Evolutionary conservation across 768 basidiomycete species (phyloP), one percentile per base, ranked within the genome.

Genomic region (Lactarius psammicola): DNA sequence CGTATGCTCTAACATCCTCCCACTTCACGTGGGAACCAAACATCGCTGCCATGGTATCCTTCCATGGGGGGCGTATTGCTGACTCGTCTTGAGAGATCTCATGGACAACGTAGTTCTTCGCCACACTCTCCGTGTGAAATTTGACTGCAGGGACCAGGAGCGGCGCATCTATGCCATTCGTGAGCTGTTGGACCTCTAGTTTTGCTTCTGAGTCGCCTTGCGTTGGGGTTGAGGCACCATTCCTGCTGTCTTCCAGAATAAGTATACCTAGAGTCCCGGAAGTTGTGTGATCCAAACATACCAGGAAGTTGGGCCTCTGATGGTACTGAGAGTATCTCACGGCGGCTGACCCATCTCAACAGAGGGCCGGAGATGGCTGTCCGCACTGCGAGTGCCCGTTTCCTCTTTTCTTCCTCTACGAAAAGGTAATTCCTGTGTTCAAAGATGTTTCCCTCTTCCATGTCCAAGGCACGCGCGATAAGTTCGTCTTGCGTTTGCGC

Each of bases 11-110:
- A 26, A 90, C 64, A 33, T 87, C 82, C 59, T 89, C 86, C 91
- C 91, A 98, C 56, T 87, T 82, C 10, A 88, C 87, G 70, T 95
- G 89, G 59, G 89, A 81, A 2, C 95, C 94, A 70, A 98, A 93
- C 78, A 96, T 81, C 1, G 92, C 87, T 8, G 81, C 71, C 88
- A 95, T 90, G 13, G 89, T 92, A 34, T 88, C 84, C 56, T 77
- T 79, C 89, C 90, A 89, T 0, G 75, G 72, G 0, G 89, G 87
- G 64, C 85, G 85, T 0, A 78, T 75, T 0, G 76, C 75, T 5
- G 77, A 78, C 28, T 80, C 76, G 1, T 75, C 72, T 67, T 88
- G 85, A 2, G 76, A 78, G 3, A 80, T 58, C 69, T 90, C 88
- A 71, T 92, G 87, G 2, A 92, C 76, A 3, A 93, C 75, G 70